Percentiles rank a stretch among this genome's conserved stretches.
Conservation (phyloP, 179 eudicot species). For the Heliamphora pulchella region DNA sequence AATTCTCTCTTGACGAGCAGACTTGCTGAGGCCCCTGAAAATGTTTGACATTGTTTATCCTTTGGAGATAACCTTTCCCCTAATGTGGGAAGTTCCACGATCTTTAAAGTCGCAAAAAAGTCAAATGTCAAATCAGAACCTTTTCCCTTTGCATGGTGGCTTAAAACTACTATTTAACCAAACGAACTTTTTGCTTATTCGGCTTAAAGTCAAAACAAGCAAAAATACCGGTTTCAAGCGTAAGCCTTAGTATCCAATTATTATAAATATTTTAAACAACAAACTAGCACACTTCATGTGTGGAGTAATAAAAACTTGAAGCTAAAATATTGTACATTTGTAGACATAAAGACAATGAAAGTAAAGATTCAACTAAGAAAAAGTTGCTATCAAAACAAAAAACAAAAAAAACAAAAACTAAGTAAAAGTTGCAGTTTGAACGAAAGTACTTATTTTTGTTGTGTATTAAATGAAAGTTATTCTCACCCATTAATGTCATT, state of each 20-base stretch:
- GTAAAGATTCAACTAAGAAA: not conserved
- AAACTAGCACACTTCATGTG: not conserved
- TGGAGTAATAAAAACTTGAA: not conserved
- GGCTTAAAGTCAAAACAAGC: too few species aligned
- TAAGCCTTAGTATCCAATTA: not conserved
- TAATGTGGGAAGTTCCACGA: not conserved
- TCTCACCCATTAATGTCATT: not conserved
- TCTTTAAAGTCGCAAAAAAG: too few species aligned
- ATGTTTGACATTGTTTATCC: not conserved
- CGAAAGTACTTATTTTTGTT: not conserved
- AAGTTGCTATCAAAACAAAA: not conserved
- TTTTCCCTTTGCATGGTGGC: too few species aligned
- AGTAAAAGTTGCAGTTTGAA: not conserved
- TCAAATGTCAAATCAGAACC: too few species aligned
- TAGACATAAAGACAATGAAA: not conserved
- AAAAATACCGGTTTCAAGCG: too few species aligned
- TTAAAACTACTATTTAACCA: too few species aligned
- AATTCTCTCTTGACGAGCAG: slow-evolving; percentile 54
- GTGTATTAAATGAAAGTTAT: not conserved
- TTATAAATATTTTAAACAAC: not conserved
- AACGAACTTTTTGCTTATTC: too few species aligned
- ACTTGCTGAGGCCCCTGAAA: slow-evolving; percentile 68
- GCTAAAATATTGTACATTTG: not conserved
- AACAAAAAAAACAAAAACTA: too few species aligned
- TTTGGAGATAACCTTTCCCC: not conserved